A percentile compares a stretch with the other conserved stretches of the same genome.
Conservation (phyloP, 1,284 basidiomycete genomes). For the Malassezia cuniculi region DNA sequence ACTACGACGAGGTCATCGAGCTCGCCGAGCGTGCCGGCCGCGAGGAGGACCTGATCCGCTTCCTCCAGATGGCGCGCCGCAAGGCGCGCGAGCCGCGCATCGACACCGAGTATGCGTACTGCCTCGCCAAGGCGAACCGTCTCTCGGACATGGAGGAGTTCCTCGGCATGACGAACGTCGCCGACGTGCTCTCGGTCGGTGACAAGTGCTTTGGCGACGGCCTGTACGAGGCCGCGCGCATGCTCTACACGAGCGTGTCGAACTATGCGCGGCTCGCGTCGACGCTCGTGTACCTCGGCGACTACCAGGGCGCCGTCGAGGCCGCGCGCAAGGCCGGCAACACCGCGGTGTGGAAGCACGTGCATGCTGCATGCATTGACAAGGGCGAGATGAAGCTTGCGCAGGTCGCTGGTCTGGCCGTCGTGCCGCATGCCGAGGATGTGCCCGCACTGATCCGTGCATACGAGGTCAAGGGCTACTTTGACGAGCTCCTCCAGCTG, state of each 20-base stretch:
- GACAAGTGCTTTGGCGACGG: constrained; percentile 99
- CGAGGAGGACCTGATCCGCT: constrained; percentile 93
- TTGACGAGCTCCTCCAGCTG: constrained; percentile 80
- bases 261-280: constrained; percentile 98
- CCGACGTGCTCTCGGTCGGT: constrained; percentile 85
- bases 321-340: constrained; percentile 97
- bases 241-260: constrained; percentile 89
- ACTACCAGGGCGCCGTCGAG: constrained; percentile 95
- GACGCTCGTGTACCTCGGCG: constrained; percentile 92
- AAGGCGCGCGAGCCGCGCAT: constrained; percentile 91
- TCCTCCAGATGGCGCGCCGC: constrained; percentile 99
- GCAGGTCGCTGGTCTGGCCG: constrained; percentile 56
- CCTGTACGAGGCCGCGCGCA: constrained; percentile 88
- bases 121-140: constrained; percentile 43
- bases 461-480: constrained; percentile 84
- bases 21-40: constrained; percentile 91
- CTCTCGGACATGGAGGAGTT: constrained; percentile 80
- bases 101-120: constrained; percentile 59
- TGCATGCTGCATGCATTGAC: constrained; percentile 94
- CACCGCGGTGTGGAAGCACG: constrained; percentile 99
- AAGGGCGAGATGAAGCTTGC: constrained; percentile 93
- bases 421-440: constrained; percentile 61
- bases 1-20: constrained; percentile 92
- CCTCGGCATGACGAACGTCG: constrained; percentile 95
- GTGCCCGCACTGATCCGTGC: constrained; percentile 65